Evolutionary conservation across 805 yeast species (phyloP), one percentile per base, ranked within the genome.

Genomic region (Komagataella phaffii): DNA sequence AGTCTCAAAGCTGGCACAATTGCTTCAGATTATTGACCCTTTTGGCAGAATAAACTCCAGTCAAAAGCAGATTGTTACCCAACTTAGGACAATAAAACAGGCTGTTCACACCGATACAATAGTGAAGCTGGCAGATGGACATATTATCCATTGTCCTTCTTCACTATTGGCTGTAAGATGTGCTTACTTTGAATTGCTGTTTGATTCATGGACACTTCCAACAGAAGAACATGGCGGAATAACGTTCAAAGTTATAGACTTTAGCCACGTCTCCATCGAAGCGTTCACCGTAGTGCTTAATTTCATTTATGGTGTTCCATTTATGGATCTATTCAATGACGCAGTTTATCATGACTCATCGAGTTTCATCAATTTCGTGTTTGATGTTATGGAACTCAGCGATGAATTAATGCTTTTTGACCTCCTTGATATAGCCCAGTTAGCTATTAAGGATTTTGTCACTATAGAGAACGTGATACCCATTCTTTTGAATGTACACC

Each of bases 331-430:
- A 12, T 73, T 78, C 55, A 68, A 71, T 18, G 59, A 57, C 1
- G 58, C 64, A 18, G 54, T 48, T 1, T 7, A 19, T 18, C 64
- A 49, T 2, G 50, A 59, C 12, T 47, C 53, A 6, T 64, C 60
- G 36, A 53, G 55, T 14, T 80, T 81, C 53, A 70, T 83, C 18
- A 77, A 76, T 52, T 60, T 70, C 45, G 66, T 80, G 3, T 66
- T 89, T 21, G 86, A 80, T 10, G 59, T 85, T 40, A 69, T 86
- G 51, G 80, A 76, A 50, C 62, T 79, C 3, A 66, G 85, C 3
- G 90, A 87, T 59, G 83, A 81, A 57, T 62, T 88, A 7, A 62
- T 85, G 56, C 58, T 87, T 30, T 71, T 74, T 36, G 80, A 76
- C 12, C 67, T 88, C 47, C 81, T 81, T 53, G 74, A 77, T 46